Evolutionary conservation across 208 protist genomes (phyloP).

Genomic region (Zelonia costaricensis): DNA sequence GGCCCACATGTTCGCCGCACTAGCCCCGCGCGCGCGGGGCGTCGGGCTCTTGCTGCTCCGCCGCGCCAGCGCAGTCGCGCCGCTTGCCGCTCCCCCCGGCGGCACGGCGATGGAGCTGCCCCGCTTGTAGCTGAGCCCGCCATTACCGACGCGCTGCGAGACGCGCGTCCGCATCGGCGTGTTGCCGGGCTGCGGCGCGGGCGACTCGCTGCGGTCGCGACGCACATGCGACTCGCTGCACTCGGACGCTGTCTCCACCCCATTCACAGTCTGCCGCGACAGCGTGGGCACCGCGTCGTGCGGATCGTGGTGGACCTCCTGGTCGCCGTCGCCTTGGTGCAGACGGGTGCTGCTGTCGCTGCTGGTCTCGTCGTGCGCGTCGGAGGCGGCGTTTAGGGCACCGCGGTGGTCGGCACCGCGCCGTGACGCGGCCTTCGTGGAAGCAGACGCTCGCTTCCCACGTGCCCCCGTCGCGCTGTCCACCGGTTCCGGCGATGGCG

Average conservation of each 20-base stretch:
- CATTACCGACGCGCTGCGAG: background rate
- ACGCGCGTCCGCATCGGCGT: background rate
- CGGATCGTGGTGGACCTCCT: background rate
- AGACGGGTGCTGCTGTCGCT: background rate
- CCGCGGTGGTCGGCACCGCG: background rate
- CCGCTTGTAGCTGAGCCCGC: no score
- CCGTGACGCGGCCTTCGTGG: no score
- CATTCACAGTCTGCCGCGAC: slow-evolving; percentile 10
- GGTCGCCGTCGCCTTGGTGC: background rate
- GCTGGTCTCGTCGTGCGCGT: background rate
- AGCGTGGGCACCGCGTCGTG: background rate
- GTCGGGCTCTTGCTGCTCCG: no score
- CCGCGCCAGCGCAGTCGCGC: no score
- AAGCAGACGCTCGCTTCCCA: no score
- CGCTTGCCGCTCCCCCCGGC: no score
- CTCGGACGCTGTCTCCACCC: background rate
- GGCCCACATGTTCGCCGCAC: no score
- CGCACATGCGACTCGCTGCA: background rate
- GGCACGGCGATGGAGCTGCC: no score
- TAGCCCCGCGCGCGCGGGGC: no score
- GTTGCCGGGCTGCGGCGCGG: background rate
- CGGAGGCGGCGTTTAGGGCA: background rate
- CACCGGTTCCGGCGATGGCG: no score
- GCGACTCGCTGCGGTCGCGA: background rate
- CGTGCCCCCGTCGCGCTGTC: no score